Conservation (phyloP, 306 rosid species). For the Cucumis hystrix region DNA sequence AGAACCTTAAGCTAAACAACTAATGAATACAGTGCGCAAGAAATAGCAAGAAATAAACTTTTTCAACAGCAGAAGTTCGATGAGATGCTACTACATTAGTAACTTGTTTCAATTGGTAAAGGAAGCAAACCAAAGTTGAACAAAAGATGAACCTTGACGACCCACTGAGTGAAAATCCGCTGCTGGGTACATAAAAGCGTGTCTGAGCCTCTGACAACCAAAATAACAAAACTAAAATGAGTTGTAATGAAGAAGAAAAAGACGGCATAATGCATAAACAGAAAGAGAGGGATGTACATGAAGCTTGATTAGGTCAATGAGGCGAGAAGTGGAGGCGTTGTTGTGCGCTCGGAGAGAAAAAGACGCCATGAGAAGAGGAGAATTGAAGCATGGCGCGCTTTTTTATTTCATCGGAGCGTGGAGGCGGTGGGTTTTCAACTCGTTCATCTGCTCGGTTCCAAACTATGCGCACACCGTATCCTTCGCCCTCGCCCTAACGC, state of each 20-base stretch:
- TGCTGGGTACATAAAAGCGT: constrained; percentile 4
- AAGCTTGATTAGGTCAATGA: constrained; percentile 14
- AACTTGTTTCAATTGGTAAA: not conserved
- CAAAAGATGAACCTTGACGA: constrained; percentile 8
- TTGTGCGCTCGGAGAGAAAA: constrained; percentile 3
- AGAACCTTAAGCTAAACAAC: not conserved
- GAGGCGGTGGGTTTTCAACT: not conserved
- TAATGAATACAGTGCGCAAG: not conserved
- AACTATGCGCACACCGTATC: not conserved
- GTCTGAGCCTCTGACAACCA: constrained; percentile 14
- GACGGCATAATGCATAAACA: not conserved
- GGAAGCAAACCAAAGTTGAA: not conserved
- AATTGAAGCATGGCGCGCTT: constrained; percentile 18
- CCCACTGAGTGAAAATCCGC: constrained; percentile 8
- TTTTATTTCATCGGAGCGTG: not conserved
- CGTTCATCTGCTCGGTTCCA: not conserved
- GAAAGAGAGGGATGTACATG: constrained; percentile 7
- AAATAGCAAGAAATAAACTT: not conserved
- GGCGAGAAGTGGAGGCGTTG: constrained; percentile 9
- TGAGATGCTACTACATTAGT: not conserved
- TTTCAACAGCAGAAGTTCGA: not conserved
- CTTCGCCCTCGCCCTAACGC: not conserved
- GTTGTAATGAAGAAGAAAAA: constrained; percentile 6
- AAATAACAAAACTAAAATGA: not conserved
- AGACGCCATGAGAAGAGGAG: constrained; percentile 16